These are phyloP conservation scores for Monilinia polystroma DNA, from an alignment of 2,329 filamentous ascomycete species.

Conservation along the genomic window DNA sequence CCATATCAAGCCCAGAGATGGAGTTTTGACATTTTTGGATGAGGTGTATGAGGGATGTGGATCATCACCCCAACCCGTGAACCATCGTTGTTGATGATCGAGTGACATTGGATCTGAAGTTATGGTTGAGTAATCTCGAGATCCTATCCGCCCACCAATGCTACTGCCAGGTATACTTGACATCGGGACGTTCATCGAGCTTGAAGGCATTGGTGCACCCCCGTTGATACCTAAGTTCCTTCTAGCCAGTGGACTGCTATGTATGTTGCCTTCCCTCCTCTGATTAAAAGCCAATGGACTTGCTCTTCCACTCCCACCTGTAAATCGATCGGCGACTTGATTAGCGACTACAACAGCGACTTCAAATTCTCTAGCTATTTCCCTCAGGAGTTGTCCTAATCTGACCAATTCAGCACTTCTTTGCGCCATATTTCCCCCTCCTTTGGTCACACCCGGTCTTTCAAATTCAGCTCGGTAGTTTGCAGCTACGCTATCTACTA, in stretches of 20 bases:
- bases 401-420: constrained; percentile 75
- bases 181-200: constrained; percentile 29
- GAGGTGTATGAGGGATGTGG: constrained; percentile 39
- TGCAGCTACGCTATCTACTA: constrained; percentile 89
- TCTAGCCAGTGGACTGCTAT: constrained; percentile 33
- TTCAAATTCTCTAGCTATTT: constrained; percentile 70
- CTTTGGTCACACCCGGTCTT: constrained; percentile 46
- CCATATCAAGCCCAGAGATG: constrained; percentile 86
- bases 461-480: constrained; percentile 95
- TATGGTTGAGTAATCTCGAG: constrained; percentile 27
- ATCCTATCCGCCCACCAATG: background rate
- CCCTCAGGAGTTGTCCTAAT: constrained; percentile 71
- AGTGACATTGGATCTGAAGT: constrained; percentile 63
- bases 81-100: constrained; percentile 90
- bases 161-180: constrained; percentile 28
- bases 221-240: background rate
- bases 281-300: constrained; percentile 23
- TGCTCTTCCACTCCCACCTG: constrained; percentile 20
- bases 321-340: constrained; percentile 88
- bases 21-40: constrained; percentile 67
- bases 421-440: constrained; percentile 63
- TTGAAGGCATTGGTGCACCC: constrained; percentile 30
- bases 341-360: constrained; percentile 91
- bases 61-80: constrained; percentile 90
- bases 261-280: constrained; percentile 18